Percentiles rank a stretch among this genome's conserved stretches.
Conservation (phyloP, 1,139 yeast genomes). For the Debaryomyces psychrophilus region DNA sequence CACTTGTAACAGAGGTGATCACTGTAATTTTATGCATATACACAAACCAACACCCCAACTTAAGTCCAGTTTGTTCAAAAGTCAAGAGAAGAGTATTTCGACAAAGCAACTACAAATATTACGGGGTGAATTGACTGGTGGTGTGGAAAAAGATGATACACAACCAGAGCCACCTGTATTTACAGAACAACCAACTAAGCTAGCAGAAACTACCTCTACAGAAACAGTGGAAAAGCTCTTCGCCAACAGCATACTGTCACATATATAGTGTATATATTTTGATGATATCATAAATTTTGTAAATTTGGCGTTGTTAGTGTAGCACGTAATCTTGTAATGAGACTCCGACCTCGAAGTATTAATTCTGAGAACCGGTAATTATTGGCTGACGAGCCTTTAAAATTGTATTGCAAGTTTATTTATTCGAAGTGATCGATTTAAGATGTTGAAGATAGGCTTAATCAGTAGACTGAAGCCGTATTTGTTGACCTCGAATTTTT, state of each 20-base stretch:
- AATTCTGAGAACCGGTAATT: constrained; percentile 7
- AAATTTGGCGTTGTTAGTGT: neutral
- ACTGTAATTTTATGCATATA: constrained; percentile 87
- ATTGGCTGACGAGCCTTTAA: neutral
- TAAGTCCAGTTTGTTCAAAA: constrained; percentile 37
- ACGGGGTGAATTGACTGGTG: neutral
- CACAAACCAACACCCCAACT: constrained; percentile 56
- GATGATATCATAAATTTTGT: neutral
- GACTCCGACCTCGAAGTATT: constrained; percentile 3
- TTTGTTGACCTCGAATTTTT: constrained; percentile 1
- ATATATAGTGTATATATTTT: neutral
- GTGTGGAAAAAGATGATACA: neutral
- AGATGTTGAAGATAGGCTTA: constrained; percentile 4
- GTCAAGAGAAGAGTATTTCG: constrained; percentile 39
- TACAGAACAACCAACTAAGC: neutral
- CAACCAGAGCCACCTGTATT: neutral
- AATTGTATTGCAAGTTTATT: neutral
- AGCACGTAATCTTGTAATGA: constrained; percentile 2
- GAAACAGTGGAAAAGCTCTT: constrained; percentile 14
- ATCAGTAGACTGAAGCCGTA: constrained; percentile 2
- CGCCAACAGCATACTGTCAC: constrained; percentile 7
- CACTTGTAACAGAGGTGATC: constrained; percentile 74
- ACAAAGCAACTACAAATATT: constrained; percentile 18
- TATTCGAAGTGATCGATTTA: neutral
- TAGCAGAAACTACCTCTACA: constrained; percentile 11